Evolutionary conservation across 2,329 filamentous ascomycete genomes (phyloP).

Genomic region (Amylocarpus encephaloides): DNA sequence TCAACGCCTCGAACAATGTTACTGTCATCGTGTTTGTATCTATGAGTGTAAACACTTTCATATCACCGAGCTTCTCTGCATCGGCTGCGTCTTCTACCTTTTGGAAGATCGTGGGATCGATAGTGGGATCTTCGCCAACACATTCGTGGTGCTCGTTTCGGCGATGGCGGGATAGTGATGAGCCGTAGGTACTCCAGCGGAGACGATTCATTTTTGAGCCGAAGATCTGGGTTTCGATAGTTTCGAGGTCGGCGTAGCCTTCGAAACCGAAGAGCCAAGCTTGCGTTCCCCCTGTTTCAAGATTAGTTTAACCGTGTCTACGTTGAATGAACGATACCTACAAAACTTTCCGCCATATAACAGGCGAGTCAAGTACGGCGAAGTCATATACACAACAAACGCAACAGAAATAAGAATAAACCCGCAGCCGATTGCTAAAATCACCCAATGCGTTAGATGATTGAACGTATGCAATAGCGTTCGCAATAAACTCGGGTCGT

Average conservation of each 20-base stretch:
- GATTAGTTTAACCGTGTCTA: slow-evolving; percentile 23
- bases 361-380: background rate
- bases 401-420: background rate
- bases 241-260: slow-evolving; percentile 22
- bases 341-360: background rate
- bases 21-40: slow-evolving; percentile 30
- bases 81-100: background rate
- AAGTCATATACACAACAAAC: background rate
- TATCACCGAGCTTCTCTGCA: background rate
- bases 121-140: slow-evolving; percentile 21
- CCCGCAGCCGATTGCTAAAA: no score
- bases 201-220: slow-evolving; percentile 22
- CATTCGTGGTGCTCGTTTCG: slow-evolving; percentile 11
- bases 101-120: background rate
- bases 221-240: slow-evolving; percentile 26
- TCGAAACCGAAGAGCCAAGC: slow-evolving; percentile 27
- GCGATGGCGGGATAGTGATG: slow-evolving; percentile 15
- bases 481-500: no score
- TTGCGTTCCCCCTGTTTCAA: slow-evolving; percentile 12
- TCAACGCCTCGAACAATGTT: slow-evolving; percentile 28
- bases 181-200: slow-evolving; percentile 24
- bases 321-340: slow-evolving; percentile 12
- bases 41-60: slow-evolving; percentile 30
- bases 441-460: no score
- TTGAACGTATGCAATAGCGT: no score